Evolutionary conservation across 805 yeast genomes (phyloP), one percentile per base, ranked within the genome.

Genomic region (Spathaspora boniae): DNA sequence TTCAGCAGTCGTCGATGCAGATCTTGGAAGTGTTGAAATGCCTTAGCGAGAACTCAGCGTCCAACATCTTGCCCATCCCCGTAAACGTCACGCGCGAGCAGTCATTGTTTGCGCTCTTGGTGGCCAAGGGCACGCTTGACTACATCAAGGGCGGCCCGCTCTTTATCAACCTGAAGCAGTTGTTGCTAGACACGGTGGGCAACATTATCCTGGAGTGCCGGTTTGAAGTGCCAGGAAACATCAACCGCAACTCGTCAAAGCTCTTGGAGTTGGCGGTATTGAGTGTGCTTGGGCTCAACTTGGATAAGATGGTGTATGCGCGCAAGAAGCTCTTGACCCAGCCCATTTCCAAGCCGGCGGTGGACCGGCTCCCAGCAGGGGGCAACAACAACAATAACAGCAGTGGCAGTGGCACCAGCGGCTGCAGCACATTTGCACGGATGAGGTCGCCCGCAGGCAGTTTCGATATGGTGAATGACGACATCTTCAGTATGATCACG

Each of bases 121-220:
- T 81, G 18, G 86, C 88, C 0, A 76, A 77, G 34, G 88, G 94
- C 11, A 76, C 87, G 0, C 63, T 88, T 37, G 96, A 87, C 43
- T 86, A 85, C 52, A 79, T 86, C 2, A 78, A 86, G 52, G 87
- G 88, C 25, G 95, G 96, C 0, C 80, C 91, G 1, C 58, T 87
- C 36, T 79, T 81, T 51, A 84, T 78, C 50, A 87, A 80, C 34
- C 77, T 81, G 51, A 82, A 78, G 45, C 68, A 59, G 22, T 60
- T 84, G 31, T 58, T 87, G 31, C 56, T 65, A 15, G 72, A 64
- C 20, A 67, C 78, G 2, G 56, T 81, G 2, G 58, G 65, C 16
- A 75, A 72, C 32, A 58, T 82, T 38, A 74, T 66, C 44, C 47
- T 54, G 9, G 84, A 79, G 46, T 70, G 77, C 30, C 60, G 58